phyloP scores from a whole-genome alignment of 73 alveolate species.

The Uronychia setigera region DNA sequence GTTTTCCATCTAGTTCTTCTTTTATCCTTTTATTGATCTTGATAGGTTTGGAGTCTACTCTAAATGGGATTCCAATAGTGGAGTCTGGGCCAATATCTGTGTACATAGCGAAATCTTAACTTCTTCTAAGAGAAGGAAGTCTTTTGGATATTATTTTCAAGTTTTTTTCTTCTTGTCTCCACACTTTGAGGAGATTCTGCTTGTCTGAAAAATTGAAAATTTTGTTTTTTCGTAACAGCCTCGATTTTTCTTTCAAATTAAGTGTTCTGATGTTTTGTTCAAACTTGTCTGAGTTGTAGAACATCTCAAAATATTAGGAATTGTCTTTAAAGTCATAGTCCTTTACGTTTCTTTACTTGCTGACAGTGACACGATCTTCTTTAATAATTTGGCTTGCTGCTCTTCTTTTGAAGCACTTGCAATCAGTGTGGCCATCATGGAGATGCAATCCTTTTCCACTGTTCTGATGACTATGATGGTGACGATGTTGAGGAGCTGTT shows the following conservation, averaged over 20 bases:
- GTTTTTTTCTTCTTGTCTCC: not conserved
- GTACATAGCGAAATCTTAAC: not conserved
- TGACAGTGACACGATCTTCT: not conserved
- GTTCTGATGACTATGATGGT: not conserved
- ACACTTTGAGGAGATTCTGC: not conserved
- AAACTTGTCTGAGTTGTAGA: not conserved
- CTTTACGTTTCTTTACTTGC: not conserved
- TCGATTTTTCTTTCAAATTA: not conserved
- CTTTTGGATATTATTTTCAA: too few relatives aligned
- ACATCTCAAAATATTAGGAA: not conserved
- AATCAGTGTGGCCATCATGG: not conserved
- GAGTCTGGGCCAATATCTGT: not conserved
- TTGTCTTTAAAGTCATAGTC: not conserved
- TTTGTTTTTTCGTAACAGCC: not conserved
- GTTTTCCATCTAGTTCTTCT: not conserved
- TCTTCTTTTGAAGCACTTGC: not conserved
- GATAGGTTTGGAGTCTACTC: not conserved
- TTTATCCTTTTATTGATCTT: not conserved
- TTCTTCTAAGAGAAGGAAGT: not conserved
- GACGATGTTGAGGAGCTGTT: too few relatives aligned
- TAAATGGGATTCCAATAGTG: not conserved
- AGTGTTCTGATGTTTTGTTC: not conserved
- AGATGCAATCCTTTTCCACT: not conserved
- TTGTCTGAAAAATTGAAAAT: not conserved
- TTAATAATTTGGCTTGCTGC: not conserved